phyloP scores from a whole-genome alignment of 352 stramenopile genomes.

The Globisporangium carolinianum region DNA sequence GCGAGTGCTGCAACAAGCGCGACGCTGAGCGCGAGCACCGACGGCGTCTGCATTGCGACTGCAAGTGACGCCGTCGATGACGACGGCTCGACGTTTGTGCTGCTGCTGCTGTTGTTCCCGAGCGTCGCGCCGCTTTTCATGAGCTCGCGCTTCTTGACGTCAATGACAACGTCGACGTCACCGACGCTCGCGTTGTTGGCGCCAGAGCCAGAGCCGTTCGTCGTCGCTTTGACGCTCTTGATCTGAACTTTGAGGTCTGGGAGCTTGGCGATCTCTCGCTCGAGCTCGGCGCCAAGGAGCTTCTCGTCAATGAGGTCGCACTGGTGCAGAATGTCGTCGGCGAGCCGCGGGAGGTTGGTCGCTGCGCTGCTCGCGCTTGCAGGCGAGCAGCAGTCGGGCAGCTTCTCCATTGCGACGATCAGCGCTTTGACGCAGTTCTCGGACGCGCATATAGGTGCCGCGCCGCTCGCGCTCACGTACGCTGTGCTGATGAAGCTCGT shows the following conservation, averaged over 20 bases:
- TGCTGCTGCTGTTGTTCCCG: background rate
- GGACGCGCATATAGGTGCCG: conserved; percentile 12
- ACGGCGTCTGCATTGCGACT: background rate
- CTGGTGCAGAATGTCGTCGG: conserved; percentile 20
- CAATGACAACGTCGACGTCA: conserved; percentile 31
- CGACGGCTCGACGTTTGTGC: conserved; percentile 3
- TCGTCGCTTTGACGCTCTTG: conserved; percentile 8
- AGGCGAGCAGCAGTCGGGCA: conserved; percentile 19
- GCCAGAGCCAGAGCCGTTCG: conserved; percentile 1
- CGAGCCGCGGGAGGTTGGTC: conserved; percentile 18
- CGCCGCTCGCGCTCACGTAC: conserved; percentile 7
- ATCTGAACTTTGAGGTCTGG: conserved; percentile 22
- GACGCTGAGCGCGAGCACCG: conserved; percentile 1
- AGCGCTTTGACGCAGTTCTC: conserved; percentile 16
- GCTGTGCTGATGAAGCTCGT: conserved; percentile 14
- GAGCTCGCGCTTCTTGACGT: conserved; percentile 37
- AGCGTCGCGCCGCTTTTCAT: conserved; percentile 17
- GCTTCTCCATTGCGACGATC: conserved; percentile 21
- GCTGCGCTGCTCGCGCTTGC: conserved; percentile 2
- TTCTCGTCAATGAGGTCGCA: conserved; percentile 16
- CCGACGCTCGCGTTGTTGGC: background rate
- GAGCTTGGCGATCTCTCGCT: conserved; percentile 16
- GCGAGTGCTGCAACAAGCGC: conserved; percentile 6
- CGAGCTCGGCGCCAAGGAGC: conserved; percentile 11
- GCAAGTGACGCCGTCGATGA: background rate